Base-by-base conservation (phyloP, 2,329 filamentous ascomycete species). In the Myriangium duriaei region DNA sequence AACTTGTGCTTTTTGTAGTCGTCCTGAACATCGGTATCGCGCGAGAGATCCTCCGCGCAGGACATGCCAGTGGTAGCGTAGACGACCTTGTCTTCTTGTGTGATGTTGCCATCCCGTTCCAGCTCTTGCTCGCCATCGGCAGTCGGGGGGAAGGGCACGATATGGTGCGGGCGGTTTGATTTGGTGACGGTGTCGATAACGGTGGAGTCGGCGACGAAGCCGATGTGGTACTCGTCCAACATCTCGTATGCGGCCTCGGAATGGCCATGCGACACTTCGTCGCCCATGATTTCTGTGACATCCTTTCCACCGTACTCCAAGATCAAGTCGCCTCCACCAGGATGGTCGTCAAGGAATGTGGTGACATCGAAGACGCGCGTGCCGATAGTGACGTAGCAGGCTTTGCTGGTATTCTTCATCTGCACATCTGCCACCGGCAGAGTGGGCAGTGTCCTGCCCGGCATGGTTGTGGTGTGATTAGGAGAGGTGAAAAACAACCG, bases 1-100 rank as follows among this genome's bases (percentile, higher is more conserved):
- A 98, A 98, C 61, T 93, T 92, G 72, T 96, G 79, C 42, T 72
- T 81, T 61, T 84, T 82, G 67, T 81, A 98, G 56, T 98, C 91
- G 32, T 62, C 60, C 15, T 47, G 58, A 41, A 69, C 60, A 55
- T 98, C 86, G 6, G 91, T 98, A 43, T 94, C 87, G 54, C 78
- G 80, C 48, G 69, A 81, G 43, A 98, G 64, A 50, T 98, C 91
- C 49, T 88, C 87, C 49, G 76, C 91, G 40, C 72, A 79, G 5
- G 86, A 82, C 82, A 96, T 84, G 56, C 88, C 88, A 3, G 91
- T 98, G 32, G 63, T 61, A 29, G 61, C 62, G 51, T 73, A 73
- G 58, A 79, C 49, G 9, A 59, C 51, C 45, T 61, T 59, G 26
- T 48, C 46, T 4, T 39, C 34, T n/a, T 53, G 50, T 32, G 58